A percentile compares a stretch with the other conserved stretches of the same genome.
Conservation (phyloP, 2,329 filamentous ascomycete genomes). For the Graphilbum ipis-grandicollis region DNA sequence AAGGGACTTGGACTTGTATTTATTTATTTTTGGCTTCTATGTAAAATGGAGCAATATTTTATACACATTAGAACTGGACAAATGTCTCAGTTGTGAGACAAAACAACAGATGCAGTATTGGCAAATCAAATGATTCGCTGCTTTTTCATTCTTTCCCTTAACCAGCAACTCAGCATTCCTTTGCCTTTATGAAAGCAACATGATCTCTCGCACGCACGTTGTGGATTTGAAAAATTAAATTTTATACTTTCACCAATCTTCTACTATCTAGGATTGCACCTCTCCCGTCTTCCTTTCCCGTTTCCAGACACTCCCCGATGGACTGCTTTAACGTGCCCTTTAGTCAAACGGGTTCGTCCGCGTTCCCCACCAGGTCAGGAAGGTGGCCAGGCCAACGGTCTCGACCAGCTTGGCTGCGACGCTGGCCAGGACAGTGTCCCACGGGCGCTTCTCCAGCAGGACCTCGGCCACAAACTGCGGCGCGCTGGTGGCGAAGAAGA, state of each 20-base stretch:
- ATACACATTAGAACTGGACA: neutral
- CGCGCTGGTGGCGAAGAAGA: constrained; percentile 83
- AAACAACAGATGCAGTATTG: too few relatives aligned
- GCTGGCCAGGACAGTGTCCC: constrained; percentile 79
- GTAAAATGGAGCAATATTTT: neutral
- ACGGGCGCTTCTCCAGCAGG: constrained; percentile 77
- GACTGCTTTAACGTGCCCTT: constrained; percentile 12
- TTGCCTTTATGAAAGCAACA: too few relatives aligned
- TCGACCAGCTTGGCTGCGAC: constrained; percentile 74
- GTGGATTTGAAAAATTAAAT: too few relatives aligned
- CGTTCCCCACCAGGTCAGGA: constrained; percentile 97
- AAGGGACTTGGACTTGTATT: neutral
- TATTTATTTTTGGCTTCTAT: neutral
- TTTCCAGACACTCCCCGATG: too few relatives aligned
- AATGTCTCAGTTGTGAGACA: too few relatives aligned
- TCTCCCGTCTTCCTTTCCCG: too few relatives aligned
- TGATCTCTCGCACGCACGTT: too few relatives aligned
- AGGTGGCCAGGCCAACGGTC: constrained; percentile 78
- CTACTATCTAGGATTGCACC: too few relatives aligned
- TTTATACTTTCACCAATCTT: too few relatives aligned
- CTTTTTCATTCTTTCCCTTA: neutral
- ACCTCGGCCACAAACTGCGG: constrained; percentile 79
- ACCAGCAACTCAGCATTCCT: too few relatives aligned
- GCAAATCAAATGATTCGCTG: neutral
- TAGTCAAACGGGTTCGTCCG: constrained; percentile 84